Percentiles rank a stretch among this genome's conserved stretches.
Conservation (phyloP, 1,284 basidiomycete species). For the Irpex sp. region DNA sequence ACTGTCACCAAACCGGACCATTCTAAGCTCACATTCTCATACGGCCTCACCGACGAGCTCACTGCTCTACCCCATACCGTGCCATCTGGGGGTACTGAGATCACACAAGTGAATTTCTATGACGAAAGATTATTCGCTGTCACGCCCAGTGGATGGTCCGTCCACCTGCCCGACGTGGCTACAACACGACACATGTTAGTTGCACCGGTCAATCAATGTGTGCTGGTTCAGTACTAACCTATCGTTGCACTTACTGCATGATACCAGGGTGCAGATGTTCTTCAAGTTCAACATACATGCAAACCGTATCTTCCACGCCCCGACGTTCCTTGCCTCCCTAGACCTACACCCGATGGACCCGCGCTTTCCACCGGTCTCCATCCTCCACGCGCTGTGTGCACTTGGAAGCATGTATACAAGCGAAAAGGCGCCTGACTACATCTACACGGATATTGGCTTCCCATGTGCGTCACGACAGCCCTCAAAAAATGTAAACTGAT, state of each 20-base stretch:
- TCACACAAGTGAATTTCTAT: neutral
- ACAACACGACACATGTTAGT: conserved; percentile 62
- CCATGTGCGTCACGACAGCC: conserved; percentile 12
- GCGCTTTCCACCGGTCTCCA: conserved; percentile 60
- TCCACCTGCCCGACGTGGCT: conserved; percentile 54
- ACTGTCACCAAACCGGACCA: neutral
- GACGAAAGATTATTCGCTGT: neutral
- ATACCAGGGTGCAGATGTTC: conserved; percentile 61
- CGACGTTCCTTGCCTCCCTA: conserved; percentile 61
- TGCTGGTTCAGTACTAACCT: too few relatives aligned
- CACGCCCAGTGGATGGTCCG: conserved; percentile 43
- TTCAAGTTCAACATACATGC: conserved; percentile 72
- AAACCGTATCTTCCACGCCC: conserved; percentile 57
- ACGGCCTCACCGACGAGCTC: neutral
- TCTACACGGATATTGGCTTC: conserved; percentile 25
- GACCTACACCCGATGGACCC: conserved; percentile 61
- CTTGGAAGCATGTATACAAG: conserved; percentile 66
- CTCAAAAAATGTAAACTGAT: too few relatives aligned
- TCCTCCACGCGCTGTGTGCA: conserved; percentile 78
- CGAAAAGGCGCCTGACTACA: conserved; percentile 50
- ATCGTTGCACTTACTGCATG: neutral
- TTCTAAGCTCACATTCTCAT: neutral
- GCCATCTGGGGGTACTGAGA: neutral
- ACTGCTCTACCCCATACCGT: neutral
- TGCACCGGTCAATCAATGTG: too few relatives aligned